Base-by-base conservation (phyloP, 176 grass and related monocot genomes). In the Metroxylon sagu region DNA sequence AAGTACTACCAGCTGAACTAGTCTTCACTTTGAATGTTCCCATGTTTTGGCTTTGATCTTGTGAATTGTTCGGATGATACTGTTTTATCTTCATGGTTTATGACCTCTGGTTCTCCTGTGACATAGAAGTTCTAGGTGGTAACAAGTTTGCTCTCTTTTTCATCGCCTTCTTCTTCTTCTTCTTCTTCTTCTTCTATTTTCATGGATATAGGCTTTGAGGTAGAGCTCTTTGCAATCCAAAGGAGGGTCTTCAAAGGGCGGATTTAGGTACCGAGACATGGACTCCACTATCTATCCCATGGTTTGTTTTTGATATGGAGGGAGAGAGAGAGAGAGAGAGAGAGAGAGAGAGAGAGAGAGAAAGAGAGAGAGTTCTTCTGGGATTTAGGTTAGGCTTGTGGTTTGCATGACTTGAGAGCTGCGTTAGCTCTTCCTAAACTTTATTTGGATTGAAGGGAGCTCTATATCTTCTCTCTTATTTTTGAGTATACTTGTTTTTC, bases 361-460 rank as follows among this genome's bases (percentile, higher is more conserved):
- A 1, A 1, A 23, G 21, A 23, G 21, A 1, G 35, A 49, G 49
- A 43, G 19, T 15, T 16, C 14, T 72, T 23, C 21, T 19, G 2
- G 6, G 4, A 61, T 3, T 73, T 85, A 81, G 82, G 81, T 80
- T 72, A 60, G 84, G 81, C 74, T 77, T 72, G 85, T 79, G 89
- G 81, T 16, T 95, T 95, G 85, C 89, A 89, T 95, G 85, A 74
- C 75, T 62, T 39, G 60, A 71, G 85, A 95, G 89, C 85, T 57
- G 84, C 19, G 71, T 53, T 69, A 30, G 61, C 78, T 77, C 64
- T 77, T n/a, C 54, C 67, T 63, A 71, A 68, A 71, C 85, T 39
- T 77, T 89, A 50, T 85, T 95, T 95, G 85, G 89, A 80, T 89
- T 95, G 89, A 95, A 95, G 85, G 89, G 89, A 89, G 89, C 89